A percentile compares a stretch with the other conserved stretches of the same genome.
Evolutionary conservation across 805 yeast genomes (phyloP).

Genomic region (Saturnispora kantuleensis): DNA sequence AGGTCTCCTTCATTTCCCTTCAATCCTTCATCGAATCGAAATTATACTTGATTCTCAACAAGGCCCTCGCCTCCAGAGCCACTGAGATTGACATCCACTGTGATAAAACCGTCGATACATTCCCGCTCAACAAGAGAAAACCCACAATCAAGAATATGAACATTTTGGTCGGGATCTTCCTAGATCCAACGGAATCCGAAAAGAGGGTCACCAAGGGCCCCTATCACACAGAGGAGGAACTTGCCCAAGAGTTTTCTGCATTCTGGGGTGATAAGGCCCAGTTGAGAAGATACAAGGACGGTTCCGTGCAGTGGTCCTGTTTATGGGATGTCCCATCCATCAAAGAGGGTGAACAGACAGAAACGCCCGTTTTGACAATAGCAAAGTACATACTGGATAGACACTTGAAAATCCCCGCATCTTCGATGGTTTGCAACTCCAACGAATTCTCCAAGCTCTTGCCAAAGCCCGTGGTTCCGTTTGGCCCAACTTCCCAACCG

Average conservation of each 20-base stretch:
- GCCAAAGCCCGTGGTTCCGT: conserved; percentile 53
- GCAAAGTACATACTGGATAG: conserved; percentile 50
- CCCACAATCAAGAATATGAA: conserved; percentile 28
- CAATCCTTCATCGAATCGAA: conserved; percentile 58
- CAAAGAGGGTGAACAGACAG: conserved; percentile 25
- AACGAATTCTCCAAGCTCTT: conserved; percentile 39
- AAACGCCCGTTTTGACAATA: conserved; percentile 58
- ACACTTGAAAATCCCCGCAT: conserved; percentile 38
- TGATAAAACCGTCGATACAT: conserved; percentile 17
- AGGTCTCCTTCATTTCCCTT: conserved; percentile 58
- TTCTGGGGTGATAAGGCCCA: conserved; percentile 90
- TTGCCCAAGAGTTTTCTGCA: conserved; percentile 54
- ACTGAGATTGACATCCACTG: conserved; percentile 27
- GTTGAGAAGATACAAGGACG: conserved; percentile 87
- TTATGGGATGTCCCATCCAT: conserved; percentile 54
- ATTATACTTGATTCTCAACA: conserved; percentile 45
- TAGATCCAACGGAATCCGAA: conserved; percentile 67
- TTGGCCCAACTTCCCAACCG: conserved; percentile 44
- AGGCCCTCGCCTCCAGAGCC: conserved; percentile 47
- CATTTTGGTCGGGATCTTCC: conserved; percentile 50
- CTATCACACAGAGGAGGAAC: conserved; percentile 44
- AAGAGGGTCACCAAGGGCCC: conserved; percentile 86
- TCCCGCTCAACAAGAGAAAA: conserved; percentile 45
- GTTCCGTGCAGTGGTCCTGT: conserved; percentile 81
- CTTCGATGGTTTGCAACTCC: conserved; percentile 31